These are phyloP conservation scores for Cytospora piceicola DNA, from an alignment of 2,329 filamentous ascomycete species.

Conservation along the genomic window DNA sequence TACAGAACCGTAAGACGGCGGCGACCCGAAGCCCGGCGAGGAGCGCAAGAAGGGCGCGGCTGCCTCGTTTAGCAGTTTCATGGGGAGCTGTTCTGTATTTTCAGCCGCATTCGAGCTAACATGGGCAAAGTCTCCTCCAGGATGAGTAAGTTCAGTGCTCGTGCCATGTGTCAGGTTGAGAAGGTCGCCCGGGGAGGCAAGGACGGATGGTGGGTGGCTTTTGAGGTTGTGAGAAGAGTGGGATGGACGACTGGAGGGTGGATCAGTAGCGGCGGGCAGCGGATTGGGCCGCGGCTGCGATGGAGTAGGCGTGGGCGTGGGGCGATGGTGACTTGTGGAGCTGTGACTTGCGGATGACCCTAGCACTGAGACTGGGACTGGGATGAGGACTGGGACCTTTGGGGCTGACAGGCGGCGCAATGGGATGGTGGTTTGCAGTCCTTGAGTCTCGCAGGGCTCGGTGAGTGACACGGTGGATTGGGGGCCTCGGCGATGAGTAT, in stretches of 20 bases:
- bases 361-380: neutral
- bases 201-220: constrained; percentile 21
- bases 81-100: constrained; percentile 26
- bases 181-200: constrained; percentile 19
- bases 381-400: neutral
- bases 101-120: constrained; percentile 19
- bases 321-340: constrained; percentile 16
- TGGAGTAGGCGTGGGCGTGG: constrained; percentile 25
- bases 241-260: constrained; percentile 13
- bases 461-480: constrained; percentile 14
- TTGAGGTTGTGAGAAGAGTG: constrained; percentile 25
- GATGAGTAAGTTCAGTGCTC: constrained; percentile 14
- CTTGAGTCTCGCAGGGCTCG: constrained; percentile 9
- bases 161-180: constrained; percentile 29
- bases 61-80: constrained; percentile 33
- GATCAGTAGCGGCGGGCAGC: constrained; percentile 23
- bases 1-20: constrained; percentile 41
- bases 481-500: constrained; percentile 15
- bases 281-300: constrained; percentile 26
- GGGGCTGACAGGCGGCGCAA: constrained; percentile 27
- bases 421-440: constrained; percentile 28
- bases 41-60: constrained; percentile 38
- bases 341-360: constrained; percentile 16
- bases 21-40: constrained; percentile 38
- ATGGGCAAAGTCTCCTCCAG: constrained; percentile 13